These are phyloP conservation scores for Hymenoscyphus scutula DNA, from an alignment of 2,329 filamentous ascomycete species.

Conservation along the genomic window DNA sequence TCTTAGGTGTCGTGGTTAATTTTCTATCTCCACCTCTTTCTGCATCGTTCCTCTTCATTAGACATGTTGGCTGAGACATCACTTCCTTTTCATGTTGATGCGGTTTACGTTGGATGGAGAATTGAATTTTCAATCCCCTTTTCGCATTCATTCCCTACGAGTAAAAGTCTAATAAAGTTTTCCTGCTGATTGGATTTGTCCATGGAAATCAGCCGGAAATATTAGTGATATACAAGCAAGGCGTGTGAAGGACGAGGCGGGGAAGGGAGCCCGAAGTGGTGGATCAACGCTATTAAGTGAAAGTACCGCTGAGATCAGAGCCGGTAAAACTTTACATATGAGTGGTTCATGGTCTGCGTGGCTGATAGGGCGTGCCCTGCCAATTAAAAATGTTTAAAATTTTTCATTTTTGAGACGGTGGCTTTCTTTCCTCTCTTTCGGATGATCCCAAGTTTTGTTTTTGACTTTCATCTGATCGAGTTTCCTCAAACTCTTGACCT, in stretches of 20 bases:
- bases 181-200: not conserved
- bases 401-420: not conserved
- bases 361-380: constrained; percentile 1
- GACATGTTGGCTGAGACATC: not conserved
- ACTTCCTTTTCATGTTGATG: not conserved
- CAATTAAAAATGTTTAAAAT: not conserved
- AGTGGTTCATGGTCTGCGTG: constrained; percentile 1
- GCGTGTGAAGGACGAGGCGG: not conserved
- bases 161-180: not conserved
- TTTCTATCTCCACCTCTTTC: no score
- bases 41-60: no score
- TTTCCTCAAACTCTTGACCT: not conserved
- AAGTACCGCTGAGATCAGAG: not conserved
- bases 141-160: not conserved
- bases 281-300: not conserved
- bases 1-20: no score
- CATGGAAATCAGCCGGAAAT: not conserved
- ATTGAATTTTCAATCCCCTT: not conserved
- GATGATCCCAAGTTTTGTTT: not conserved
- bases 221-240: not conserved
- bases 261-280: not conserved
- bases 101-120: no score
- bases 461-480: not conserved
- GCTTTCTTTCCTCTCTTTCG: not conserved
- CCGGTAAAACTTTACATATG: not conserved